Evolutionary conservation across 192 early-diverging fungal genomes (phyloP).

Genomic region (Linnemannia elongata): DNA sequence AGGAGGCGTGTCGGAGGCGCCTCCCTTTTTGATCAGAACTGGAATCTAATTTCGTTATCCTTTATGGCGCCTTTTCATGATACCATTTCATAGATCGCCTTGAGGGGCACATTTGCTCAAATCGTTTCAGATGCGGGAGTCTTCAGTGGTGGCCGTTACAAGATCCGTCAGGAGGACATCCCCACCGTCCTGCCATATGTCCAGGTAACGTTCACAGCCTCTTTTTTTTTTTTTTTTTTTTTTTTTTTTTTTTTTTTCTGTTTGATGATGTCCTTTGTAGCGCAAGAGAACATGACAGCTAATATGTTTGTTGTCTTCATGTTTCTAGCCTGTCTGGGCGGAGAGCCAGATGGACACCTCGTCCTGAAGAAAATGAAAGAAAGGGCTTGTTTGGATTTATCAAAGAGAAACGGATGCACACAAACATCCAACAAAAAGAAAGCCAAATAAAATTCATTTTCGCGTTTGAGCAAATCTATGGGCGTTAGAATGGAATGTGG

Average conservation of each 20-base stretch:
- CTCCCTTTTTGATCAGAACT: not conserved
- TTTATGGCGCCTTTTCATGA: not conserved
- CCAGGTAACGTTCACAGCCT: constrained; percentile 13
- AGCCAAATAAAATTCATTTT: not conserved
- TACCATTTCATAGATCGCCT: constrained; percentile 17
- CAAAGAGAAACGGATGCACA: not conserved
- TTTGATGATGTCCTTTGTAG: too few species aligned
- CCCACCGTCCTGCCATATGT: constrained; percentile 33
- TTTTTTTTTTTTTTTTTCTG: not conserved
- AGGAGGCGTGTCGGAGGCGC: not conserved
- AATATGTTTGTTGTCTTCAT: not conserved
- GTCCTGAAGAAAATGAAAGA: not conserved
- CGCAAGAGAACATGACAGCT: not conserved
- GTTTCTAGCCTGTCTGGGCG: constrained; percentile 30
- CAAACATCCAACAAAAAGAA: not conserved
- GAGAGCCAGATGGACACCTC: constrained; percentile 37
- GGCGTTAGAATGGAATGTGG: not conserved
- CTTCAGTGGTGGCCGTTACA: constrained; percentile 44
- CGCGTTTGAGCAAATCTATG: not conserved
- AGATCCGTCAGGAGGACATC: constrained; percentile 38
- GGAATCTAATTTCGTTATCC: not conserved
- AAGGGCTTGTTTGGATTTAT: not conserved
- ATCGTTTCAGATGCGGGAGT: constrained; percentile 31
- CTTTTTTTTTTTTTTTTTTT: not conserved
- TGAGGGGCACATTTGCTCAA: constrained; percentile 27